Percentiles rank a stretch among this genome's conserved stretches.
phyloP scores from a whole-genome alignment of 1,139 yeast species.

The Nakaseomyces kungkrabaensis region DNA sequence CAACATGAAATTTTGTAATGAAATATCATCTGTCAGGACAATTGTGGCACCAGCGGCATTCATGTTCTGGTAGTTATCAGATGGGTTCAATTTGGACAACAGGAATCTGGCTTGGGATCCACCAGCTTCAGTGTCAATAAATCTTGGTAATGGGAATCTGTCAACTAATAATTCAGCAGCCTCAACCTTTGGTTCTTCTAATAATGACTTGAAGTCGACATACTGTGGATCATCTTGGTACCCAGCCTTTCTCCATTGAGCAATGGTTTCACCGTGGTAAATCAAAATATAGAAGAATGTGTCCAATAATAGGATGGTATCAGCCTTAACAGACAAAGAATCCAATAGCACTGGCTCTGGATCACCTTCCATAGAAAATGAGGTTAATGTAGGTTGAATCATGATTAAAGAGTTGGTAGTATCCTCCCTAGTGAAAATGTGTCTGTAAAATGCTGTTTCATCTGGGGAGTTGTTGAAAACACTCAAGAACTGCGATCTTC shows the following conservation, averaged over 20 bases:
- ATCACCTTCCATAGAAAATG: conserved; percentile 74
- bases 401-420: conserved; percentile 86
- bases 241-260: conserved; percentile 93
- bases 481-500: conserved; percentile 93
- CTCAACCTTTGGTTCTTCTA: conserved; percentile 85
- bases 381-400: conserved; percentile 93
- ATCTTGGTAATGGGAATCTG: conserved; percentile 94
- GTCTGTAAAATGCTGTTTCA: conserved; percentile 96
- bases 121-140: conserved; percentile 93
- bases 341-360: conserved; percentile 93
- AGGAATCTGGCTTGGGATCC: conserved; percentile 97
- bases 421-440: conserved; percentile 83
- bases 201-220: conserved; percentile 73
- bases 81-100: conserved; percentile 87
- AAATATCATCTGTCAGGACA: conserved; percentile 91
- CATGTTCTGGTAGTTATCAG: conserved; percentile 69
- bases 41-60: conserved; percentile 54
- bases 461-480: conserved; percentile 97
- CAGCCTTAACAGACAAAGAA: conserved; percentile 85
- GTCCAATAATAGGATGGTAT: conserved; percentile 76
- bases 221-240: conserved; percentile 88
- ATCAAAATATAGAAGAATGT: conserved; percentile 94
- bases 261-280: conserved; percentile 90
- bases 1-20: conserved; percentile 83
- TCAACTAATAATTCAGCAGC: conserved; percentile 87